These are phyloP conservation scores for Vaccinium darrowii DNA, from an alignment of 148 eudicot species.

Conservation along the genomic window DNA sequence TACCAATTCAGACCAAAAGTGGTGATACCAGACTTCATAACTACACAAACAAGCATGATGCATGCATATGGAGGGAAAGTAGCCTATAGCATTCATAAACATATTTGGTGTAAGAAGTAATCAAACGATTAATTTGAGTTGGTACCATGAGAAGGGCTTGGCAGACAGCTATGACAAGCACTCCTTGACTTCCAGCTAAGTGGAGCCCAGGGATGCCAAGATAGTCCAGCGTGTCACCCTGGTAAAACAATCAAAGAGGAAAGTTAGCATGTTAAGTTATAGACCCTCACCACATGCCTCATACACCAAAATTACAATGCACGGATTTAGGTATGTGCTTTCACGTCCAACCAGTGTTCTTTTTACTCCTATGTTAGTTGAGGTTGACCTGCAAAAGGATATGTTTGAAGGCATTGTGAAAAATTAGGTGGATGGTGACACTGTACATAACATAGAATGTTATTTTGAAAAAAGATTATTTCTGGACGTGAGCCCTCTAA, in stretches of 20 bases:
- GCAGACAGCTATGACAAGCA: slow-evolving; percentile 85
- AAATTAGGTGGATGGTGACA: not conserved
- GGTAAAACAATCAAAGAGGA: slow-evolving; percentile 15
- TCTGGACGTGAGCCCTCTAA: not conserved
- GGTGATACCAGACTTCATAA: not conserved
- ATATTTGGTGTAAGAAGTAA: not conserved
- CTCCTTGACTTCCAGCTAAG: slow-evolving; percentile 97
- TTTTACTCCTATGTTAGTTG: not conserved
- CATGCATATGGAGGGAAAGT: not conserved
- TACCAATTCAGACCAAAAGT: not conserved
- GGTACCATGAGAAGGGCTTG: slow-evolving; percentile 92
- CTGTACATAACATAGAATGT: not conserved
- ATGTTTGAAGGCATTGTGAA: not conserved
- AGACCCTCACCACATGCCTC: slow-evolving; percentile 4
- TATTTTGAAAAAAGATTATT: not conserved
- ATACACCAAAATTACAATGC: not conserved
- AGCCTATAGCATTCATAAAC: not conserved
- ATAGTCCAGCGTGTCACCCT: slow-evolving; percentile 97
- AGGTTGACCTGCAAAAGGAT: not conserved
- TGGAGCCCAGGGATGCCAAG: slow-evolving; percentile 99
- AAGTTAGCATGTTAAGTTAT: not conserved
- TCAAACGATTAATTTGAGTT: not conserved
- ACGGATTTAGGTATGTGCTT: not conserved
- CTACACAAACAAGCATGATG: not conserved
- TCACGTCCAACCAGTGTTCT: not conserved